A percentile compares a stretch with the other conserved stretches of the same genome.
These are phyloP conservation scores for Coniophora puteana DNA, from an alignment of 1,284 basidiomycete species.

Conservation along the genomic window DNA sequence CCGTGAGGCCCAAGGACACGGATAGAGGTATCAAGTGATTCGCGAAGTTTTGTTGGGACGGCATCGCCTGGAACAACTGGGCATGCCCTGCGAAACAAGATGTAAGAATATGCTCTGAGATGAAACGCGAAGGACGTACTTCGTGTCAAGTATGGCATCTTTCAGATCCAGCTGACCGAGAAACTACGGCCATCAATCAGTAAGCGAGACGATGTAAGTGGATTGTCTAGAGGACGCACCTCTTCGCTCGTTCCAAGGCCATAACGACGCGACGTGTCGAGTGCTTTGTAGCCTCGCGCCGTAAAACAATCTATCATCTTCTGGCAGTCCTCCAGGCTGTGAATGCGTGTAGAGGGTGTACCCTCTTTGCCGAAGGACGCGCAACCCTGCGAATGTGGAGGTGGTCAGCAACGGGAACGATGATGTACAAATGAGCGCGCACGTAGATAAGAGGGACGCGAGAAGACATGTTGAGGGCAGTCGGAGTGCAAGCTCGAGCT, in stretches of 20 bases:
- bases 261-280: conserved; percentile 55
- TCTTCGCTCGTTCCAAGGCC: conserved; percentile 45
- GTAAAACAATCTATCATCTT: conserved; percentile 23
- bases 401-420: too few species aligned
- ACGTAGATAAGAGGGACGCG: neutral
- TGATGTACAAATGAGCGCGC: too few species aligned
- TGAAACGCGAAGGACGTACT: conserved; percentile 11
- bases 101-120: neutral
- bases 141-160: conserved; percentile 27
- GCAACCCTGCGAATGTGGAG: conserved; percentile 13
- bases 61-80: conserved; percentile 21
- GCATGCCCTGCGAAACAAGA: conserved; percentile 17
- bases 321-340: conserved; percentile 20
- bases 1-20: conserved; percentile 17
- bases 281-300: conserved; percentile 17
- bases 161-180: conserved; percentile 23
- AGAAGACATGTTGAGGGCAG: too few species aligned
- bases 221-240: conserved; percentile 6
- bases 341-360: conserved; percentile 16
- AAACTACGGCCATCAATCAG: conserved; percentile 12
- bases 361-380: conserved; percentile 15
- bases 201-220: neutral
- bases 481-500: too few species aligned
- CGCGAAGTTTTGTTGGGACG: conserved; percentile 19
- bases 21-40: conserved; percentile 17